Evolutionary conservation across 345 rosid species (phyloP), one percentile per base, ranked within the genome.

Genomic region (Gossypium bickii): DNA sequence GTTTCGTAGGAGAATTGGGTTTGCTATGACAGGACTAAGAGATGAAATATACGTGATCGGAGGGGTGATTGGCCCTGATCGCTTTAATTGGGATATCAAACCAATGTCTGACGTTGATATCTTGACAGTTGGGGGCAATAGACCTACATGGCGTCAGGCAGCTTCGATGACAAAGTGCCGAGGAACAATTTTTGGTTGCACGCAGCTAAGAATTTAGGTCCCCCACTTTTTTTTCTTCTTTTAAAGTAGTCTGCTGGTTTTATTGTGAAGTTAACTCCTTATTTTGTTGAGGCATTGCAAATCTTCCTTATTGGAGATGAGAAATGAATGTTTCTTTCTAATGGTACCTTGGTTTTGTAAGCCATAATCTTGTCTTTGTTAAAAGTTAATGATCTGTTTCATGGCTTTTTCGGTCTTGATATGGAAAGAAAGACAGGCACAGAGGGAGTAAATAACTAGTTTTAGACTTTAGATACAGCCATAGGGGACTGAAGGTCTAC

Each of bases 31-130:
- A 5, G 96, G 95, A 52, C 69, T 95, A 45, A 82, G 94, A 25
- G 92, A 85, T 20, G 97, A 95, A 70, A 81, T 95, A 34, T 88
- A 85, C 68, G 81, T 93, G 72, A 83, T 95, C 0, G 99, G 99
- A 70, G 99, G 99, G 65, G 93, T 95, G 57, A 89, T 95, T 45
- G 96, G 98, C 25, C 98, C 99, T 6, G 98, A 95, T 67, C 55
- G 90, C 64, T 87, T 82, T 82, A 88, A 93, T 53, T 86, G 98
- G 97, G 91, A 88, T 66, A 87, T 95, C 73, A 88, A 85, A 75
- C 92, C 91, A 8, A 71, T 88, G 81, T 90, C 98, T 0, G 94
- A 91, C 64, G 92, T 92, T 12, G 97, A 91, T 58, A 83, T 82
- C 45, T 83, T 89, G 78, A 78, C 82, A 0, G 86, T 91, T 61